These are phyloP conservation scores for Trichophyton equinum DNA, from an alignment of 2,329 filamentous ascomycete species.

Conservation along the genomic window DNA sequence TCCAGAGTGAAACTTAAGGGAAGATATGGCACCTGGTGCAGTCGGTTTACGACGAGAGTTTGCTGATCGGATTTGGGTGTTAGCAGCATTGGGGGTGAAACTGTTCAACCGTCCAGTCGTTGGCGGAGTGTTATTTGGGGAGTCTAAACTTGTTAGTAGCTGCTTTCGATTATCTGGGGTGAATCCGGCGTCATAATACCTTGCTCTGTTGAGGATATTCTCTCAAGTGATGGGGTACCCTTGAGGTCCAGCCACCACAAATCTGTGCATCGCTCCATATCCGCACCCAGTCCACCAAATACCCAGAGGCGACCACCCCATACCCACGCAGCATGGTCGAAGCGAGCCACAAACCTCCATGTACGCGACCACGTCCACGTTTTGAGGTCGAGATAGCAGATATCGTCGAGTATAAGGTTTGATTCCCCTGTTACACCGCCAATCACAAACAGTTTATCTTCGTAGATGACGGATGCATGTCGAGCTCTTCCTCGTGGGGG, in stretches of 20 bases:
- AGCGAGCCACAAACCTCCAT: conserved; percentile 89
- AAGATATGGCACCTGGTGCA: conserved; percentile 79
- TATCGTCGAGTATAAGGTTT: conserved; percentile 84
- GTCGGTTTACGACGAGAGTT: conserved; percentile 38
- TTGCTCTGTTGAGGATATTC: conserved; percentile 50
- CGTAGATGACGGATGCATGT: conserved; percentile 85
- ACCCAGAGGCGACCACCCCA: conserved; percentile 92
- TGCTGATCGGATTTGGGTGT: conserved; percentile 44
- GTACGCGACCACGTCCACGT: conserved; percentile 95
- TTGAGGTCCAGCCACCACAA: conserved; percentile 96
- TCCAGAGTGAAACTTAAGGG: conserved; percentile 78
- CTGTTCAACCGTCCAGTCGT: conserved; percentile 29
- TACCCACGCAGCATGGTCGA: conserved; percentile 90
- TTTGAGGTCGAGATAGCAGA: conserved; percentile 92
- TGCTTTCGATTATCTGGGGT: conserved; percentile 19
- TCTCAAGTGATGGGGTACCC: conserved; percentile 73
- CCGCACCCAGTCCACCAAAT: conserved; percentile 84
- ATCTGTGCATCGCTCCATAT: conserved; percentile 94
- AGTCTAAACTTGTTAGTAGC: conserved; percentile 27
- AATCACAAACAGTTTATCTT: conserved; percentile 91
- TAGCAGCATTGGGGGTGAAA: conserved; percentile 63
- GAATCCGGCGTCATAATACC: conserved; percentile 35
- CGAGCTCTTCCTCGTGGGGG: conserved; percentile 81
- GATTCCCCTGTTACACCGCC: conserved; percentile 92
- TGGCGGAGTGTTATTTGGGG: conserved; percentile 25